Base-by-base conservation (phyloP, 192 early-diverging fungal genomes). In the Coemansia javaensis region DNA sequence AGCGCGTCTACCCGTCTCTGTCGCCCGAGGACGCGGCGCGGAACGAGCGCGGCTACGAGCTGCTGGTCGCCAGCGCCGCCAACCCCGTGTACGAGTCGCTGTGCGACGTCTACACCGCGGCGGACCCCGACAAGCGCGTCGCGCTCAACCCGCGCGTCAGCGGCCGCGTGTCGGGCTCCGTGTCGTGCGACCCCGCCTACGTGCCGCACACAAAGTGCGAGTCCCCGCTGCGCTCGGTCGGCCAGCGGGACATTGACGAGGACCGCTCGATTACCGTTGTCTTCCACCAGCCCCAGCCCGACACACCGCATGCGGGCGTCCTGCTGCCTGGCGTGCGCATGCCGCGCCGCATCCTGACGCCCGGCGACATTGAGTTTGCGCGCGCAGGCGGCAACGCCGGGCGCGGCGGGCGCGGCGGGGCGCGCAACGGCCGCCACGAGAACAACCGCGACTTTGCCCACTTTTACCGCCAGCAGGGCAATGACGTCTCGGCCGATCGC, bases 21-120 rank as follows among this genome's bases (percentile, higher is more conserved):
- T 79, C 79, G 1, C 68, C 79, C 7, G 90, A 91, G 18, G 93
- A 96, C 53, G 53, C 49, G 8, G 48, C 55, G 18, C 83, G 95
- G 18, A 98, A 98, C 53, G 67, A 82, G 9, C 64, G 75, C 27
- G 86, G 91, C 4, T 37, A 64, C 16, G 77, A 80, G 41, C 22
- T 79, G 3, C 45, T 90, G 22, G 72, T 79, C 61, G 79, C 85
- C 14, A 70, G 79, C 18, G 65, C 82, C 17, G 70, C 66, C 32
- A 78, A 85, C 40, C 72, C 82, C 52, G 47, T 86, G 9, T 88
- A 86, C 53, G 69, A 77, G 32, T 67, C 74, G 11, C 59, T 79
- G 5, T 73, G 72, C 32, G 63, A 71, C 15, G 41, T 68, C 23
- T 71, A 68, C 47, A 28, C 44, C 15, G 44, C 38, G 14, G 43